Percentiles rank a stretch among this genome's conserved stretches.
Evolutionary conservation across 306 rosid genomes (phyloP).

Genomic region (Benincasa hispida): DNA sequence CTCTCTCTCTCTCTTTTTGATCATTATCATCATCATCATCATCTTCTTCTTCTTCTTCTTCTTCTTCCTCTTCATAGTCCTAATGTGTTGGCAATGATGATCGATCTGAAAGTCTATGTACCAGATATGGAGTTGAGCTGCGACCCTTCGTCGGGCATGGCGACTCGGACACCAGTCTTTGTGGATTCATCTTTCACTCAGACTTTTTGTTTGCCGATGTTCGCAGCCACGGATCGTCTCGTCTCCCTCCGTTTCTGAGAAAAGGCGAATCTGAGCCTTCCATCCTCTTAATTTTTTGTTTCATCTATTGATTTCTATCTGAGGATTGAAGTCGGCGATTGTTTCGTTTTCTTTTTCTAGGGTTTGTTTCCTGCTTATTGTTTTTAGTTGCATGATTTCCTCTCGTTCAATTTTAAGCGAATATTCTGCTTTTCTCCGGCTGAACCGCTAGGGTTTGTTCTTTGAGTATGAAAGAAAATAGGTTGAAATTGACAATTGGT

Average conservation of each 20-base stretch:
- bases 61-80: constrained; percentile 3
- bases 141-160: constrained; percentile 25
- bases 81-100: constrained; percentile 25
- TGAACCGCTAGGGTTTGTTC: too few relatives aligned
- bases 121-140: constrained; percentile 11
- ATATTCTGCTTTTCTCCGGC: too few relatives aligned
- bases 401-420: too few relatives aligned
- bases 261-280: constrained; percentile 48
- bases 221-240: constrained; percentile 25
- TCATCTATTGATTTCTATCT: too few relatives aligned
- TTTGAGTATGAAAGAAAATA: too few relatives aligned
- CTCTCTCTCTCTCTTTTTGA: background rate
- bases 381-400: background rate
- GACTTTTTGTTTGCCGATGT: background rate
- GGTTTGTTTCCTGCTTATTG: background rate
- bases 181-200: background rate
- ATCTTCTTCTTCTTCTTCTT: constrained; percentile 10
- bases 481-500: too few relatives aligned
- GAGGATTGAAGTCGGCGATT: too few relatives aligned
- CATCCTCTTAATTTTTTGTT: background rate
- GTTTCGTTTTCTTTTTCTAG: background rate
- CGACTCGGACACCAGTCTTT: constrained; percentile 7
- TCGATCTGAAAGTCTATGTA: background rate
- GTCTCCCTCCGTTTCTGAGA: constrained; percentile 15
- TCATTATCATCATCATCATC: background rate